These are phyloP conservation scores for Phytophthora vignae DNA, from an alignment of 352 stramenopile genomes.

Conservation along the genomic window DNA sequence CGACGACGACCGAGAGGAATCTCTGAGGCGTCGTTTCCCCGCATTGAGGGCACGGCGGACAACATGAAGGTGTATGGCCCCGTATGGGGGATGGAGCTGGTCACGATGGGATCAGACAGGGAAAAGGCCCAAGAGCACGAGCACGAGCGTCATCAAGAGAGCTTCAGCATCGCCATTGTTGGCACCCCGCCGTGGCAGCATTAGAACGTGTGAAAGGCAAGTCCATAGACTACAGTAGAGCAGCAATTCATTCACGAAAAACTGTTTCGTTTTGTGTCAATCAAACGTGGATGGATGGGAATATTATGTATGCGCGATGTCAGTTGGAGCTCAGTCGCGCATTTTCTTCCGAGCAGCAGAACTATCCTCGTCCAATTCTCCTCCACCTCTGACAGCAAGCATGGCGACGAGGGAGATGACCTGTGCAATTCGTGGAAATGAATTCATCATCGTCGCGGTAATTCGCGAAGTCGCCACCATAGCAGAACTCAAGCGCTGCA, in stretches of 20 bases:
- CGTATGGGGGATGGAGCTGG: slow-evolving; percentile 67
- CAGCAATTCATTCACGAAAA: slow-evolving; percentile 12
- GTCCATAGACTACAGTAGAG: slow-evolving; percentile 34
- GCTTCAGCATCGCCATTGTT: slow-evolving; percentile 64
- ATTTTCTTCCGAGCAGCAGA: not conserved
- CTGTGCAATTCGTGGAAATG: not conserved
- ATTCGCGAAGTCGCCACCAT: not conserved
- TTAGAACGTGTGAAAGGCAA: slow-evolving; percentile 26
- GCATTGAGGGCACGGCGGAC: slow-evolving; percentile 49
- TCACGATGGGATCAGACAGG: slow-evolving; percentile 16
- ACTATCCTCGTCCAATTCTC: no score
- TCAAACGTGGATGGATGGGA: no score
- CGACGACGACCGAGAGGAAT: slow-evolving; percentile 21
- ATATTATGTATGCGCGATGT: no score
- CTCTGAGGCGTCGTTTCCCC: slow-evolving; percentile 41
- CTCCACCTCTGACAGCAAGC: no score
- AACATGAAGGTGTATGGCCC: slow-evolving; percentile 61
- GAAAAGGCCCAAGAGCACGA: slow-evolving; percentile 14
- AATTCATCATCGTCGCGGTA: not conserved
- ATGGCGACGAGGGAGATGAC: not conserved
- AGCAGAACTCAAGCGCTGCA: not conserved
- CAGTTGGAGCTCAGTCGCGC: no score
- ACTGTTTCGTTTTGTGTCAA: no score
- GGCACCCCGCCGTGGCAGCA: slow-evolving; percentile 44
- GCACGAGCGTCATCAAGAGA: slow-evolving; percentile 30